Percentiles rank a stretch among this genome's conserved stretches.
Evolutionary conservation across 208 protist genomes (phyloP).

Genomic region (Acanthamoeba rhysodes): DNA sequence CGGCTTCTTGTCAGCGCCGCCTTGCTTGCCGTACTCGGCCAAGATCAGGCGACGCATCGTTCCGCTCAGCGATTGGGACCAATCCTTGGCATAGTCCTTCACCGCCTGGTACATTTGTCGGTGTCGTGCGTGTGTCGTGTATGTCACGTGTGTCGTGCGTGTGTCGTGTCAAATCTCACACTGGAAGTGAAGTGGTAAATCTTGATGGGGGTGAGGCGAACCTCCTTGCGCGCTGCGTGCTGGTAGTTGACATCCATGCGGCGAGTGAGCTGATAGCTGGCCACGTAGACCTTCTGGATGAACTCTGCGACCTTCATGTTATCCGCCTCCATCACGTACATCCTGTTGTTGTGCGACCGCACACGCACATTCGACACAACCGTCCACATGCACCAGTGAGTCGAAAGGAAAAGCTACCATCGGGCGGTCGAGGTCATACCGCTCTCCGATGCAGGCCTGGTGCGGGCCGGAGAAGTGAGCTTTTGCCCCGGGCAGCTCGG

Average conservation of each 20-base stretch:
- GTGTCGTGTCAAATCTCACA: not conserved
- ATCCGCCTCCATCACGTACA: constrained; percentile 42
- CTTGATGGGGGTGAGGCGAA: not conserved
- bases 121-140: too few species aligned
- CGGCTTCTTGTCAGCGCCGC: not conserved
- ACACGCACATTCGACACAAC: not conserved
- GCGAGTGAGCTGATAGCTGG: constrained; percentile 23
- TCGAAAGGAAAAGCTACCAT: not conserved
- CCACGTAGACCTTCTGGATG: constrained; percentile 41
- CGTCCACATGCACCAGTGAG: not conserved
- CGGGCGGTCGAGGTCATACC: not conserved
- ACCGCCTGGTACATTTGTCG: constrained; percentile 7
- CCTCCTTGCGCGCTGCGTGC: not conserved
- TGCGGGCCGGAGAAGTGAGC: not conserved
- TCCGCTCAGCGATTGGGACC: not conserved
- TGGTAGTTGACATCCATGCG: constrained; percentile 57
- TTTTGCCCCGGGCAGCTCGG: not conserved
- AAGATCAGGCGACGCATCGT: constrained; percentile 5
- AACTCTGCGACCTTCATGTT: constrained; percentile 8
- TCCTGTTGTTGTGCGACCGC: not conserved
- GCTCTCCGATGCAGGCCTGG: constrained; percentile 15
- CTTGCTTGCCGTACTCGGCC: not conserved
- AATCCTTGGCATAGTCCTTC: constrained; percentile 5
- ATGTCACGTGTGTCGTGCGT: not conserved
- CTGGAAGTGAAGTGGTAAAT: not conserved